Evolutionary conservation across 768 basidiomycete species (phyloP), one percentile per base, ranked within the genome.

Genomic region (Amanita subjunquillea): DNA sequence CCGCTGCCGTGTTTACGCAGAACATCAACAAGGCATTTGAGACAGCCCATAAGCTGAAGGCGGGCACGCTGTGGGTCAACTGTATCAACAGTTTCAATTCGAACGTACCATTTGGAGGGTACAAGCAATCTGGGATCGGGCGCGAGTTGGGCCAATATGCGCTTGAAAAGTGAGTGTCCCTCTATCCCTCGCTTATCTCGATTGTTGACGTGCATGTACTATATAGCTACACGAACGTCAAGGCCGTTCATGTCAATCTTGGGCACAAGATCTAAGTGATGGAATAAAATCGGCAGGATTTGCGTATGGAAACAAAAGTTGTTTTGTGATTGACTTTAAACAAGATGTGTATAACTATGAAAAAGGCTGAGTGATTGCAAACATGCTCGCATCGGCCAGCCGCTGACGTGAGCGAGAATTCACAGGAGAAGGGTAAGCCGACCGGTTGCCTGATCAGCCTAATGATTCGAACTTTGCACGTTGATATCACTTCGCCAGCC

Each of bases 111-210:
- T 92, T 92, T 62, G 91, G 91, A 55, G 91, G 91, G 7, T 91
- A 75, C 75, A 93, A 91, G 73, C 80, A 85, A 61, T 82, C 79
- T 36, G 89, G 88, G 54, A 82, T 90, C 20, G 90, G 90, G 17
- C 76, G 87, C 29, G 90, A 91, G 65, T 64, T 85, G 38, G 90
- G 89, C 29, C 82, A 87, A 55, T 87, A 91, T 65, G 90, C 86
- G 12, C 62, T 85, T 37, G 66, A 73, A 37, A 77, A 78, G 79
- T 82, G 61, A 44, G 75, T 68, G 1, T 42, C 25, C n/a, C 29
- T 45, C 27, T 47, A 20, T 22, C 44, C 42, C 44, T 25, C 45
- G 25, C 27, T 12, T 37, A 7, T 29, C 17, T 38, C 39, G 34
- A 17, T n/a, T 56, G 10, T 30, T 51, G 42, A 48, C 40, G 49